Percentiles rank a stretch among this genome's conserved stretches.
Evolutionary conservation across 805 yeast genomes (phyloP).

Genomic region (Lachancea fermentati): DNA sequence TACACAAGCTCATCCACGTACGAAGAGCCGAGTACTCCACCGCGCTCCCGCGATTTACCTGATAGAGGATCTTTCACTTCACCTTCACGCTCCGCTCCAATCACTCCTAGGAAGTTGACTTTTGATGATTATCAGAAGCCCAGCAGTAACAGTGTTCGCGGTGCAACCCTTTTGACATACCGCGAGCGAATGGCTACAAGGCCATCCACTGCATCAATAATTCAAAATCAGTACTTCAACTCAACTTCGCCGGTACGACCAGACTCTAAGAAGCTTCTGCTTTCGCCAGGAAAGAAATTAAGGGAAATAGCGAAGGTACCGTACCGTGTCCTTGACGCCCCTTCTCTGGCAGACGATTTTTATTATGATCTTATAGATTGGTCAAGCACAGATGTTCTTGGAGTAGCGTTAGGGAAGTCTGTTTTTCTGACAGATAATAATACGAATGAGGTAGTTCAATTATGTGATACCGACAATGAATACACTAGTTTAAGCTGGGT

Average conservation of each 20-base stretch:
- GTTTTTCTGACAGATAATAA: conserved; percentile 90
- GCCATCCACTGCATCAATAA: conserved; percentile 54
- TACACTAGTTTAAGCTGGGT: conserved; percentile 90
- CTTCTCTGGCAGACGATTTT: conserved; percentile 89
- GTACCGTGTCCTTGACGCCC: conserved; percentile 90
- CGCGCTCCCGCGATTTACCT: conserved; percentile 4
- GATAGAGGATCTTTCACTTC: conserved; percentile 4
- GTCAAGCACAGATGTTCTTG: conserved; percentile 85
- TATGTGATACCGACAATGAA: conserved; percentile 71
- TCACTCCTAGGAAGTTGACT: conserved; percentile 33
- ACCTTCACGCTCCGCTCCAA: conserved; percentile 24
- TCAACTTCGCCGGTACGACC: conserved; percentile 83
- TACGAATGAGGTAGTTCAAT: conserved; percentile 72
- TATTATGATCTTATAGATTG: conserved; percentile 90
- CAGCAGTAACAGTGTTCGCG: conserved; percentile 26
- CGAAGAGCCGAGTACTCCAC: conserved; percentile 11
- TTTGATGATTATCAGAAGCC: conserved; percentile 20
- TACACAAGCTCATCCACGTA: conserved; percentile 29
- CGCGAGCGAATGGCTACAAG: conserved; percentile 63
- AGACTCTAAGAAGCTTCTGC: conserved; percentile 72
- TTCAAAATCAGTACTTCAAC: conserved; percentile 57
- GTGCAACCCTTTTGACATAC: conserved; percentile 65
- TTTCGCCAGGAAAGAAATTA: conserved; percentile 77
- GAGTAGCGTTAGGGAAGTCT: conserved; percentile 83
- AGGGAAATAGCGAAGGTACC: conserved; percentile 82